Base-by-base conservation (phyloP, 2,329 filamentous ascomycete species). In the Venturia nashicola region DNA sequence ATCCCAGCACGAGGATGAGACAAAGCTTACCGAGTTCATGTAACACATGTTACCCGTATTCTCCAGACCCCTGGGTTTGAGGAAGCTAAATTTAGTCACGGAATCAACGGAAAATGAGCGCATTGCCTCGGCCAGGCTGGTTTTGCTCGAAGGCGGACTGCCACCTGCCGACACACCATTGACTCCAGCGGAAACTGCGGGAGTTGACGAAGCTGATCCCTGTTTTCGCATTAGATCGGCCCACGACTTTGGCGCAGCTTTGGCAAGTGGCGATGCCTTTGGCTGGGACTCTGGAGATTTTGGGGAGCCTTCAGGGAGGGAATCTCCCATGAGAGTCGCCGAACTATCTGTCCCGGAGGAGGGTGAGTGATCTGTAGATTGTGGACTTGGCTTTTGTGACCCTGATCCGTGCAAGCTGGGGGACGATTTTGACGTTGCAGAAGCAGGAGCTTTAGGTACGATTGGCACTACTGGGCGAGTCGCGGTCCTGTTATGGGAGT, bases 21-120 rank as follows among this genome's bases (percentile, higher is more conserved):
- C 39, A 40, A 18, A n/a, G 78, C 90, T 78, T 82, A 96, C 93
- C 67, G 94, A 97, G 79, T 97, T 99, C 94, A 99, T 97, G 77
- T 99, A 99, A 77, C 94, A 99, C 90, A 97, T 95, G 73, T 99
- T 97, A 61, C 94, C 94, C 48, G 93, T 95, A 76, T 99, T 99
- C 69, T 96, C 89, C 71, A 99, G 83, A 60, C 94, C 94, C 68
- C 93, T 85, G 61, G 94, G 94, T 76, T 97, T 91, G 61, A 99
- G 82, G 71, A 97, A 97, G 20, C 88, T 81, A 68, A 93, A 79
- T 70, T 88, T 90, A 65, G 81, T 78, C 59, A 82, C 81, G 44
- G 80, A 79, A 65, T 84, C 82, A 32, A 91, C 85, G 62, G 83
- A 83, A 73, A 92, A 94, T 36, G 84, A 83, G 61, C 82, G 82